Evolutionary conservation across 2,329 filamentous ascomycete genomes (phyloP).

Genomic region (Magnaporthiopsis rhizophila): DNA sequence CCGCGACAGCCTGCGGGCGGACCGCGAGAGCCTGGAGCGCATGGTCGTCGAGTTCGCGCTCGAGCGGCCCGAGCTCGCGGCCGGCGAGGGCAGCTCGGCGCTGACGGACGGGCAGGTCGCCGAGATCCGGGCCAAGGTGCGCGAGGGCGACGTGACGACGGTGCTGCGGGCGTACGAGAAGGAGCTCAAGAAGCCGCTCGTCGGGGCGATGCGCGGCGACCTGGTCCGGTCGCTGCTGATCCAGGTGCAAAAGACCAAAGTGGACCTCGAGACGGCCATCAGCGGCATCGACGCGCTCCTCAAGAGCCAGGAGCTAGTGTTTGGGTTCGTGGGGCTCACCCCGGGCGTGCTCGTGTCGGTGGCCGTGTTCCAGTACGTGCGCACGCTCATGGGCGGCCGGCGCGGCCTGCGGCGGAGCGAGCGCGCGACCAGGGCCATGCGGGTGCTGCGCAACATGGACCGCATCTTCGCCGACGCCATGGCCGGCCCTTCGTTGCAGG

Average conservation of each 20-base stretch:
- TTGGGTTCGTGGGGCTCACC: conserved; percentile 92
- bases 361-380: conserved; percentile 64
- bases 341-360: conserved; percentile 85
- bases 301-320: conserved; percentile 94
- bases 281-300: conserved; percentile 89
- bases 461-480: conserved; percentile 63
- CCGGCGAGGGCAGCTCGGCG: conserved; percentile 29
- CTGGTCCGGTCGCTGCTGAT: conserved; percentile 86
- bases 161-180: conserved; percentile 87
- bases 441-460: conserved; percentile 81
- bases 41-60: conserved; percentile 97
- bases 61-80: conserved; percentile 63
- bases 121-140: conserved; percentile 69
- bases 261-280: conserved; percentile 93
- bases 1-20: conserved; percentile 80
- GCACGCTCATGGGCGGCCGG: conserved; percentile 60
- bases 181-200: conserved; percentile 73
- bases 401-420: conserved; percentile 58
- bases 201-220: conserved; percentile 77
- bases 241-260: conserved; percentile 97
- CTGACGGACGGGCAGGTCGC: conserved; percentile 63
- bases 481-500: conserved; percentile 41
- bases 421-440: conserved; percentile 61
- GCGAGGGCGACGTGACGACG: conserved; percentile 86
- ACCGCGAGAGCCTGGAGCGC: conserved; percentile 84